Evolutionary conservation across 345 rosid genomes (phyloP).

Genomic region (Camelina hispida): DNA sequence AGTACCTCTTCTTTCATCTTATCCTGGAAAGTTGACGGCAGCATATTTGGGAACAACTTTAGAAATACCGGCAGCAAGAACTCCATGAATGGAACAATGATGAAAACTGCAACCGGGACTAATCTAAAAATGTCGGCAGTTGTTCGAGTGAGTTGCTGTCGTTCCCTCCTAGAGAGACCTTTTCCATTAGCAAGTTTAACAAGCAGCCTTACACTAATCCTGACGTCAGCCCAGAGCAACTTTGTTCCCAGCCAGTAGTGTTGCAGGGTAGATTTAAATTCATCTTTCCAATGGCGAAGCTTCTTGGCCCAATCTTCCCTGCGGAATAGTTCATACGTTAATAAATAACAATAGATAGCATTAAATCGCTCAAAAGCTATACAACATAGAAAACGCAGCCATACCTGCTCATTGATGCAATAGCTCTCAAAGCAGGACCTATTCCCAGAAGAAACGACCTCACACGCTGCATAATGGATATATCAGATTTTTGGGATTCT

Average conservation of each 20-base stretch:
- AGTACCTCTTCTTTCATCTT: constrained; percentile 97
- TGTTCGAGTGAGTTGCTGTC: constrained; percentile 81
- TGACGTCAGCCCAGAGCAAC: constrained; percentile 87
- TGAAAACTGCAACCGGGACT: constrained; percentile 83
- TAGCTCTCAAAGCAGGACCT: constrained; percentile 91
- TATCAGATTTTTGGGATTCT: constrained; percentile 62
- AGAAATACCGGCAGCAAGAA: constrained; percentile 91
- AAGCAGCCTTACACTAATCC: constrained; percentile 86
- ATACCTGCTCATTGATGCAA: constrained; percentile 97
- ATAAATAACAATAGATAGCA: constrained; percentile 30
- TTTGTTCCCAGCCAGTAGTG: constrained; percentile 96
- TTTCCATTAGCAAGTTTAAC: constrained; percentile 86
- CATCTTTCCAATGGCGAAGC: constrained; percentile 85
- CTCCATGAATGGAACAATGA: constrained; percentile 98
- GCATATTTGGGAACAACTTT: constrained; percentile 90
- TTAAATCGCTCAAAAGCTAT: constrained; percentile 11
- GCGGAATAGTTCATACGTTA: constrained; percentile 36
- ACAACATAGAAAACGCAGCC: constrained; percentile 31
- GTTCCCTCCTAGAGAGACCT: constrained; percentile 91
- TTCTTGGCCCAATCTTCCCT: constrained; percentile 98
- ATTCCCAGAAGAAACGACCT: constrained; percentile 73
- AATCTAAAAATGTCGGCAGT: constrained; percentile 89
- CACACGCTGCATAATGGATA: constrained; percentile 58
- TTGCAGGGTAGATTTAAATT: constrained; percentile 83
- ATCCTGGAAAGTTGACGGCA: constrained; percentile 98